Evolutionary conservation across 1,139 yeast species (phyloP).

Genomic region (Taiozyma onychis): DNA sequence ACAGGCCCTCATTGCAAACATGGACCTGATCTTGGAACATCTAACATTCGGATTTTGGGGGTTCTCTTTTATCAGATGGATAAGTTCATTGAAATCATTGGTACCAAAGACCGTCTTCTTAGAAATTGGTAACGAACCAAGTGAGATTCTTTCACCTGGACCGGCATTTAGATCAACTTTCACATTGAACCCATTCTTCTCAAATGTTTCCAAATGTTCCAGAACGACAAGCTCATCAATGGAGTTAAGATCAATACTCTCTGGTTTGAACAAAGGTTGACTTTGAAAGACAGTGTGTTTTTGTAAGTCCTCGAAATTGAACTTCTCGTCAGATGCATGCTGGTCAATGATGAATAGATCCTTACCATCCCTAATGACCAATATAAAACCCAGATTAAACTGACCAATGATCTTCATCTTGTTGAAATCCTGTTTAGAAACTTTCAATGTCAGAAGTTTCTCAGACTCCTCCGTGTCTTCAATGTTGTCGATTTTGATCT

Average conservation of each 20-base stretch:
- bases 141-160: conserved; percentile 52
- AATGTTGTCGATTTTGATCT: conserved; percentile 23
- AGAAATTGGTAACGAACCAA: conserved; percentile 68
- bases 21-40: conserved; percentile 72
- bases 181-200: conserved; percentile 71
- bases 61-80: conserved; percentile 49
- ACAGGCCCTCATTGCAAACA: conserved; percentile 95
- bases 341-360: conserved; percentile 89
- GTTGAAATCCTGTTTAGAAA: conserved; percentile 58
- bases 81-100: conserved; percentile 70
- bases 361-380: conserved; percentile 47
- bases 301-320: conserved; percentile 71
- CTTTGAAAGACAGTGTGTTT: conserved; percentile 48
- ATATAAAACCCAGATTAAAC: conserved; percentile 84
- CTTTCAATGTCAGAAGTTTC: conserved; percentile 44
- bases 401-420: conserved; percentile 83
- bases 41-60: conserved; percentile 39
- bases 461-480: conserved; percentile 48
- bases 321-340: conserved; percentile 96
- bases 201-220: conserved; percentile 52
- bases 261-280: conserved; percentile 71
- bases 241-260: conserved; percentile 57
- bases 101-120: conserved; percentile 61
- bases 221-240: conserved; percentile 70
- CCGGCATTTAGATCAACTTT: conserved; percentile 40